Evolutionary conservation across 345 rosid species (phyloP), one percentile per base, ranked within the genome.

Genomic region (Cardamine occulta): DNA sequence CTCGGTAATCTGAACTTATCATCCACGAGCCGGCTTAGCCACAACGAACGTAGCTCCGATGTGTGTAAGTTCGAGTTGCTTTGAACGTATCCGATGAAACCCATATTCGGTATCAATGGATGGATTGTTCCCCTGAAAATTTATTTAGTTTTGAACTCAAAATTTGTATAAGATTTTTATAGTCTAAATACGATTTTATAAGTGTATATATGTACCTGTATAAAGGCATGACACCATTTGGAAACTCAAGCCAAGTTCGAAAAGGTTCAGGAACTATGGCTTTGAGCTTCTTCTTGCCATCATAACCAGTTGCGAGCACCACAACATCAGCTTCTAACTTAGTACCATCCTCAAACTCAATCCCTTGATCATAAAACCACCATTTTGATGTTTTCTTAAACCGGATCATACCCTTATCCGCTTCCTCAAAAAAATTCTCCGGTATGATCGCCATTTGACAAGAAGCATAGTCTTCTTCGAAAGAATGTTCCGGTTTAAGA

Each of bases 391-490:
- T 19, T 74, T 71, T 89, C 81, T 81, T 91, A 84, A 94, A 84
- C 71, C 78, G 62, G 74, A 94, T 91, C 57, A 79, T 88, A 8
- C 95, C 96, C 52, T 94, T 85, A 47, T 89, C 95, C 5, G 90
- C 97, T 79, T 94, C 93, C 0, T 83, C 53, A 75, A 91, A 94
- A 83, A 94, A 94, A 10, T 80, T 85, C 5, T 86, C 87, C 0
- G 98, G 98, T 74, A 90, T 35, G 68, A 94, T 87, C 1, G 96
- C 96, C 97, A 89, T 91, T 77, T 94, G 98, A 74, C 97, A 91
- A n/a, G 96, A 87, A n/a, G 96, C 93, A 32, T 87, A 88, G 79
- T 91, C 98, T 74, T 91, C 97, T 14, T 86, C 87, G 56, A 94
- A 94, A 2, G 91, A 79, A 85, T 94, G 98, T 32, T 91, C 86